These are phyloP conservation scores for Filosporella fistucella DNA, from an alignment of 495 filamentous ascomycete species.

Conservation along the genomic window DNA sequence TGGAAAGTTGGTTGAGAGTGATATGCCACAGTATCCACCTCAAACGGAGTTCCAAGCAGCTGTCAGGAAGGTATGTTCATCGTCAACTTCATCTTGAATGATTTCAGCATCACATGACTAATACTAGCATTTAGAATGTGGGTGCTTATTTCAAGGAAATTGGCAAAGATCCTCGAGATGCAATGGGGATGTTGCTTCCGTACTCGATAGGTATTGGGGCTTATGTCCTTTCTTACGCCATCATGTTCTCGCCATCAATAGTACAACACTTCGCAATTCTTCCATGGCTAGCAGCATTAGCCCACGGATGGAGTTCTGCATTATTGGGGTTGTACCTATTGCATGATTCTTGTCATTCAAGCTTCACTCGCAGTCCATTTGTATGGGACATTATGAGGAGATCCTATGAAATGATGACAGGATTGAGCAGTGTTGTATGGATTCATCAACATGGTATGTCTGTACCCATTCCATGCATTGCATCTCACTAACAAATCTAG, in stretches of 20 bases:
- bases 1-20: neutral
- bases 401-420: constrained; percentile 3
- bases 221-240: neutral
- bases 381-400: constrained; percentile 5
- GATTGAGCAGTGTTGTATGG: constrained; percentile 6
- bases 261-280: neutral
- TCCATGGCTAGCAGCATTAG: constrained; percentile 1
- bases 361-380: constrained; percentile 1
- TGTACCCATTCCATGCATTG: no score
- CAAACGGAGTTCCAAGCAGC: neutral
- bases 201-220: neutral
- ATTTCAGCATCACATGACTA: neutral
- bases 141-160: neutral
- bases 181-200: neutral
- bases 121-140: neutral
- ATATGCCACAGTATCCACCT: constrained; percentile 5
- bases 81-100: neutral
- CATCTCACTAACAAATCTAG: no score
- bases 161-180: constrained; percentile 5
- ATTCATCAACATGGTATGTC: constrained; percentile 8
- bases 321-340: constrained; percentile 1
- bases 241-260: constrained; percentile 2
- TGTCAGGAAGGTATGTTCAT: constrained; percentile 1
- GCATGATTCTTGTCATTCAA: constrained; percentile 2
- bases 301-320: constrained; percentile 5